Percentiles rank a stretch among this genome's conserved stretches.
These are phyloP conservation scores for Pichia kudriavzevii DNA, from an alignment of 1,139 yeast species.

Conservation along the genomic window DNA sequence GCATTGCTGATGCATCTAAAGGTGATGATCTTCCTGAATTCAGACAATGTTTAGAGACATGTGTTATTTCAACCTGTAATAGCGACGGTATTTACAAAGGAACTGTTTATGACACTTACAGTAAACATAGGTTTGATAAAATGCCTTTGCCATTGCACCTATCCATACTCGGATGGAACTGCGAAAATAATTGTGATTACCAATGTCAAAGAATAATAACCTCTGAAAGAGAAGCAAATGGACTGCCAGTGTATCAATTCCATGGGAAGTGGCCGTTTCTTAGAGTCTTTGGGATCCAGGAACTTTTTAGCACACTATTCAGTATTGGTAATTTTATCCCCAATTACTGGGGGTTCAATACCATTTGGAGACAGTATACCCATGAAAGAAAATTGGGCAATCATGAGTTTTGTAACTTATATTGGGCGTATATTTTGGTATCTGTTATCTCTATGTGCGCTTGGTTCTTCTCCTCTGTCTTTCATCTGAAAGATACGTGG, in stretches of 20 bases:
- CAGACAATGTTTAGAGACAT: constrained; percentile 54
- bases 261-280: constrained; percentile 97
- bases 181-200: constrained; percentile 81
- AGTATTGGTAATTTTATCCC: constrained; percentile 75
- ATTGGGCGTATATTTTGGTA: constrained; percentile 37
- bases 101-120: constrained; percentile 15
- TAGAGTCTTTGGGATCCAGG: constrained; percentile 73
- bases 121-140: constrained; percentile 28
- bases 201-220: constrained; percentile 80
- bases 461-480: constrained; percentile 79
- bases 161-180: constrained; percentile 61
- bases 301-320: constrained; percentile 72
- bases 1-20: constrained; percentile 41
- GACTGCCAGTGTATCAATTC: constrained; percentile 63
- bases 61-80: constrained; percentile 40
- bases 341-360: constrained; percentile 52
- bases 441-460: constrained; percentile 70
- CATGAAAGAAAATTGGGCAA: constrained; percentile 20
- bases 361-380: constrained; percentile 26
- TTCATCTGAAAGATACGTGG: constrained; percentile 77
- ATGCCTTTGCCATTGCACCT: constrained; percentile 38
- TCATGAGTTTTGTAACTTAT: constrained; percentile 27
- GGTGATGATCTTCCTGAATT: constrained; percentile 78
- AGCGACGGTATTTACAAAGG: constrained; percentile 14
- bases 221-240: constrained; percentile 35